Conservation (phyloP, 2,329 filamentous ascomycete species). For the Trichoderma sp. region DNA sequence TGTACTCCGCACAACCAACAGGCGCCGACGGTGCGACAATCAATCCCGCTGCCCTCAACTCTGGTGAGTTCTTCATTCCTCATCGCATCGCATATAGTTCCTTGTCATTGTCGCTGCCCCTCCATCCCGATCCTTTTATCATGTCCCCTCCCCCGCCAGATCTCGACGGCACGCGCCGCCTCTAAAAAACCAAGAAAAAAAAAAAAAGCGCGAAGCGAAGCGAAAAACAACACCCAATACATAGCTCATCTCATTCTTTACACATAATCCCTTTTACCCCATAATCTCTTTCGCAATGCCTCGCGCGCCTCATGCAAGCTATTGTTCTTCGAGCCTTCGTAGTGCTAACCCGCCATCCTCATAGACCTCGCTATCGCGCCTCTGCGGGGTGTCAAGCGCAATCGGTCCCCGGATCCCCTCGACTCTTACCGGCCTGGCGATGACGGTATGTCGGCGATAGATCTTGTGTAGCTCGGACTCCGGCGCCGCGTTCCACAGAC, state of each 20-base stretch:
- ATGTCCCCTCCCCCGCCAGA: conserved; percentile 13
- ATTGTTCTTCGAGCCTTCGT: conserved; percentile 12
- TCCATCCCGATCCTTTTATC: conserved; percentile 8
- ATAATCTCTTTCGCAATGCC: conserved; percentile 15
- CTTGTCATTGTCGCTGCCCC: conserved; percentile 10
- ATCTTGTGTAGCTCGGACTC: conserved; percentile 40
- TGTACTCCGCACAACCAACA: conserved; percentile 56
- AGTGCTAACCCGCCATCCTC: conserved; percentile 33
- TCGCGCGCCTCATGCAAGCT: conserved; percentile 1
- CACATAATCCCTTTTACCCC: neutral
- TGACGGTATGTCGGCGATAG: conserved; percentile 66
- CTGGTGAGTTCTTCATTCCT: conserved; percentile 59
- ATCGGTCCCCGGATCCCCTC: conserved; percentile 71
- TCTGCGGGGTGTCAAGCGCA: conserved; percentile 75
- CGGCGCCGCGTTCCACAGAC: conserved; percentile 36
- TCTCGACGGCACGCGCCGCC: neutral
- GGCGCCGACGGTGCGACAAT: conserved; percentile 85
- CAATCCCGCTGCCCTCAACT: conserved; percentile 84
- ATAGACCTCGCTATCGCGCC: conserved; percentile 54
- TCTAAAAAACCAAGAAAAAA: neutral
- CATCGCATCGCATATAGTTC: conserved; percentile 11
- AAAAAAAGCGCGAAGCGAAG: neutral
- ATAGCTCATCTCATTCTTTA: neutral
- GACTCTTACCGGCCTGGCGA: conserved; percentile 58
- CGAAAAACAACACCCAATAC: neutral